These are phyloP conservation scores for Nigrospora osmanthi DNA, from an alignment of 2,329 filamentous ascomycete genomes.

Conservation along the genomic window DNA sequence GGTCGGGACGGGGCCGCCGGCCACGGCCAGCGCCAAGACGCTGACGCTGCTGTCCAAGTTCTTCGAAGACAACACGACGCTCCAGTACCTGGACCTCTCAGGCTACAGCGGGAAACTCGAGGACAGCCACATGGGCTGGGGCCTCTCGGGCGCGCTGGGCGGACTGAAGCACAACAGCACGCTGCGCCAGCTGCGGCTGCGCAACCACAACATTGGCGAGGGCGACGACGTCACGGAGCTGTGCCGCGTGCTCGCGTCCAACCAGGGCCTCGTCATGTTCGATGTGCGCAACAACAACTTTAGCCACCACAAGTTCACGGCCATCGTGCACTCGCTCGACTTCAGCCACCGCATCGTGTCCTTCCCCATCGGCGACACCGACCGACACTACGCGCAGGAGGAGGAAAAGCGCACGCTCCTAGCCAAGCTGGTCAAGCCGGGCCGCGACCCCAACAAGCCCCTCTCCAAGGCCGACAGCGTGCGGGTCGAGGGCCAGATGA, in stretches of 20 bases:
- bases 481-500: conserved; percentile 15
- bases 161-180: conserved; percentile 36
- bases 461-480: conserved; percentile 14
- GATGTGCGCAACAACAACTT: conserved; percentile 49
- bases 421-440: conserved; percentile 6
- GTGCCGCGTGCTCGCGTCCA: conserved; percentile 39
- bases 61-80: conserved; percentile 40
- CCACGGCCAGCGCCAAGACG: conserved; percentile 36
- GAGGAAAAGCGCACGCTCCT: conserved; percentile 16
- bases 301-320: conserved; percentile 26
- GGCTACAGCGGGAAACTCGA: conserved; percentile 50
- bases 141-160: conserved; percentile 41
- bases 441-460: conserved; percentile 9
- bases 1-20: conserved; percentile 43
- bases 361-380: conserved; percentile 16
- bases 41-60: conserved; percentile 40
- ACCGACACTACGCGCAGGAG: conserved; percentile 16
- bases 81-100: conserved; percentile 48
- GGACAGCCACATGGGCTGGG: conserved; percentile 45
- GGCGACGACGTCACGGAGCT: conserved; percentile 28
- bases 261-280: conserved; percentile 40
- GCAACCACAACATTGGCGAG: conserved; percentile 48
- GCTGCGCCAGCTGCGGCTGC: conserved; percentile 43
- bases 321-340: conserved; percentile 18
- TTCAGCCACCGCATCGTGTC: conserved; percentile 20